phyloP scores from a whole-genome alignment of 306 rosid species.

The Lotus japonicus region DNA sequence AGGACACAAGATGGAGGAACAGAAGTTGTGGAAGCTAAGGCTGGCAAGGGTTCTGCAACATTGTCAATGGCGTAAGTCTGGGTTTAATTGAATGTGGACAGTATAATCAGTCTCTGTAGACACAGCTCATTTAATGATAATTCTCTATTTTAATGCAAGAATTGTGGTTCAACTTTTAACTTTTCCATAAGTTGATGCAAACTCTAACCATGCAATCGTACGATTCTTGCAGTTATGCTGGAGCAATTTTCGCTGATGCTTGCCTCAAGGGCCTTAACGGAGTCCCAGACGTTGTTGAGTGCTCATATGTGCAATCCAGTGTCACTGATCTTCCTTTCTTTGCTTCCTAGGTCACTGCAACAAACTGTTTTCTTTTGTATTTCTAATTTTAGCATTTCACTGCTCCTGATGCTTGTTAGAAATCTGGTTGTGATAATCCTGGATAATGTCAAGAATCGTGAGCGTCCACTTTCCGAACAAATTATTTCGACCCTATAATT shows the following conservation, averaged over 20 bases:
- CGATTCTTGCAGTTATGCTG: slow-evolving; percentile 72
- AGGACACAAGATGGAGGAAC: slow-evolving; percentile 99
- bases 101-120: neutral
- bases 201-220: neutral
- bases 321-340: slow-evolving; percentile 94
- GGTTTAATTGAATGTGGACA: neutral
- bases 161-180: neutral
- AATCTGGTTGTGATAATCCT: no score
- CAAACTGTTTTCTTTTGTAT: neutral
- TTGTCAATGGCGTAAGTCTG: slow-evolving; percentile 96
- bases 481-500: no score
- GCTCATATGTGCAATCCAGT: slow-evolving; percentile 83
- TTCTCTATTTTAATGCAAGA: neutral
- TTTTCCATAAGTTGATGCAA: neutral
- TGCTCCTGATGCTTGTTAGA: no score
- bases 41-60: slow-evolving; percentile 99
- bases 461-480: no score
- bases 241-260: slow-evolving; percentile 96
- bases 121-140: neutral
- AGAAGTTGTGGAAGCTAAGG: slow-evolving; percentile 98
- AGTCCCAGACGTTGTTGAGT: slow-evolving; percentile 94
- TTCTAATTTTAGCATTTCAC: neutral
- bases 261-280: slow-evolving; percentile 98
- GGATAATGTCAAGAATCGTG: no score
- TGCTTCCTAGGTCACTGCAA: slow-evolving; percentile 75